These are phyloP conservation scores for Geotrichum australiense DNA, from an alignment of 1,139 yeast genomes.

Conservation along the genomic window DNA sequence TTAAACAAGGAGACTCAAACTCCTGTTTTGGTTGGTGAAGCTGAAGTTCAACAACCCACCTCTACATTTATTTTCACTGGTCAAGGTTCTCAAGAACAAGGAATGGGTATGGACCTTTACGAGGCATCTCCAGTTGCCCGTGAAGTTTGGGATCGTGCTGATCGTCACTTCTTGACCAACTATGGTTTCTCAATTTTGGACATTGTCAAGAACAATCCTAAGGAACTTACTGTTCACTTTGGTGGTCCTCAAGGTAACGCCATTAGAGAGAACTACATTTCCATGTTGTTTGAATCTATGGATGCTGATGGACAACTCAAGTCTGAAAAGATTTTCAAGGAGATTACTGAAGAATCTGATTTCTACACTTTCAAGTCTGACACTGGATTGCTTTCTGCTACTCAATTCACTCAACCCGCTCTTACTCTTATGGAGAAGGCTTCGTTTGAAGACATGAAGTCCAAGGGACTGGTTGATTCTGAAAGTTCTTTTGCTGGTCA, in stretches of 20 bases:
- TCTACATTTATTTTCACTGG: constrained; percentile 97
- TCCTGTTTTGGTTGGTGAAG: constrained; percentile 84
- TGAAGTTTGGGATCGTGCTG: constrained; percentile 97
- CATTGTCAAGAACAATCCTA: constrained; percentile 93
- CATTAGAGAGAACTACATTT: constrained; percentile 88
- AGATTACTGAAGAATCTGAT: constrained; percentile 71
- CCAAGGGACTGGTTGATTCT: constrained; percentile 91
- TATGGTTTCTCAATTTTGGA: constrained; percentile 96
- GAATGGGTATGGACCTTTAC: constrained; percentile 99
- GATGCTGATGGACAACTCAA: constrained; percentile 75
- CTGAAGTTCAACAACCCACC: constrained; percentile 96
- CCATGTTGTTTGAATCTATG: constrained; percentile 96
- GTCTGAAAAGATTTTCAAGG: constrained; percentile 93
- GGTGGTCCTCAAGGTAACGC: constrained; percentile 97
- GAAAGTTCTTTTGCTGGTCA: constrained; percentile 98
- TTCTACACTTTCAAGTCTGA: constrained; percentile 87
- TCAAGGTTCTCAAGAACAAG: constrained; percentile 99
- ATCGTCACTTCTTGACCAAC: constrained; percentile 79
- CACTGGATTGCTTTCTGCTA: constrained; percentile 92
- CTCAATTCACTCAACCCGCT: constrained; percentile 99
- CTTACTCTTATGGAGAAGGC: constrained; percentile 99
- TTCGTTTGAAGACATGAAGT: constrained; percentile 92
- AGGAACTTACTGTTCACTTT: constrained; percentile 88
- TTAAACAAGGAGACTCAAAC: constrained; percentile 65
- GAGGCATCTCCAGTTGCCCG: constrained; percentile 86